Evolutionary conservation across 257 asterid species (phyloP).

Genomic region (Solanum chmielewskii): DNA sequence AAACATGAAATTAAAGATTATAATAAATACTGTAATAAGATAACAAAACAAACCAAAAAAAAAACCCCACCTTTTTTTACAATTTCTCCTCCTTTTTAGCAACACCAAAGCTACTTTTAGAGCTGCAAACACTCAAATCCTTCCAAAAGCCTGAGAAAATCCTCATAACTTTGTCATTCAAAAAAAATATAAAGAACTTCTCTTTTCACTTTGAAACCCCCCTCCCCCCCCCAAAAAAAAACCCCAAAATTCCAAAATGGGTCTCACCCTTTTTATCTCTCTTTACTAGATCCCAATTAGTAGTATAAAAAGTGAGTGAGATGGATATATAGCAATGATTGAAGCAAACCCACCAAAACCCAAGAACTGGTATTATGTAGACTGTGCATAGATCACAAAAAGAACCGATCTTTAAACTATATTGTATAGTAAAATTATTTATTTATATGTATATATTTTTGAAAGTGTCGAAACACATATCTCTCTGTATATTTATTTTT

Average conservation of each 20-base stretch:
- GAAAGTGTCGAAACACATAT: not conserved
- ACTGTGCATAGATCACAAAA: conserved; percentile 47
- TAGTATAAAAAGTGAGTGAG: conserved; percentile 38
- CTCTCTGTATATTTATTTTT: not conserved
- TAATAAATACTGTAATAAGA: not conserved
- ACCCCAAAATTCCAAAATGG: conserved; percentile 16
- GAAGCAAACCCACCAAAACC: conserved; percentile 25
- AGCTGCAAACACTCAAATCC: conserved; percentile 19
- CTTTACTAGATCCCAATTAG: conserved; percentile 29
- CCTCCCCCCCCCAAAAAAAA: conserved; percentile 14
- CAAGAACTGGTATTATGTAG: conserved; percentile 28
- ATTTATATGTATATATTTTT: not conserved
- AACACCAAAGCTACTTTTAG: conserved; percentile 14
- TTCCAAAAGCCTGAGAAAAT: conserved; percentile 31
- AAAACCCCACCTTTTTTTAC: conserved; percentile 23
- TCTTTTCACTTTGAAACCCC: conserved; percentile 17
- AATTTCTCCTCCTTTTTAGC: conserved; percentile 13
- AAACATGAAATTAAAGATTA: not conserved
- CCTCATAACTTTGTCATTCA: conserved; percentile 34
- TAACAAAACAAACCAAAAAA: not conserved
- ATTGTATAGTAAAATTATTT: not conserved
- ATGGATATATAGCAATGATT: conserved; percentile 12
- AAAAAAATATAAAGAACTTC: not conserved
- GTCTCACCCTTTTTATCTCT: not conserved
- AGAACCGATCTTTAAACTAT: not conserved